Evolutionary conservation across 306 rosid species (phyloP).

Genomic region (Malus domestica): DNA sequence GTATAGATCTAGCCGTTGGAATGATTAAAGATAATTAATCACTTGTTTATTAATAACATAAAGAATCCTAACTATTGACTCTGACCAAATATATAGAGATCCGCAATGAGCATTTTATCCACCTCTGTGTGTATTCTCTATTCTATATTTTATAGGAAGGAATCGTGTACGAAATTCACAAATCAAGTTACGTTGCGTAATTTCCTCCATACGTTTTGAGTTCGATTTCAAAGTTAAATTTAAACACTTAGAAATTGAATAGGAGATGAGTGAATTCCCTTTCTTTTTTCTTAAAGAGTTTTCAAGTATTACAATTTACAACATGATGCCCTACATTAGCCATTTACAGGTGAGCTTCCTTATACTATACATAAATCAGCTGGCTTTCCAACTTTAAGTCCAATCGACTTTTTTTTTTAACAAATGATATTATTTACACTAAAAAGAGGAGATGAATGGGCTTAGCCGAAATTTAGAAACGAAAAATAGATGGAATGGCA

Average conservation of each 20-base stretch:
- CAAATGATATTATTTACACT: too few relatives aligned
- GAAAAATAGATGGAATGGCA: not conserved
- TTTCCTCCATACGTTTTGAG: fast-evolving
- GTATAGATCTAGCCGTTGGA: not conserved
- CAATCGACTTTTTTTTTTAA: not conserved
- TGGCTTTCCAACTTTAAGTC: not conserved
- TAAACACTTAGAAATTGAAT: too few relatives aligned
- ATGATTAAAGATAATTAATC: not conserved
- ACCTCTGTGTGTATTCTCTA: too few relatives aligned
- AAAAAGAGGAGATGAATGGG: fast-evolving
- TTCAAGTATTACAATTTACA: not conserved
- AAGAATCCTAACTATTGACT: not conserved
- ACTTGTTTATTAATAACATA: not conserved
- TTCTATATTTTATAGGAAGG: too few relatives aligned
- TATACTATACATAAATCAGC: not conserved
- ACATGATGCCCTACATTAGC: not conserved
- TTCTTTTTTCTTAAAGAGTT: too few relatives aligned
- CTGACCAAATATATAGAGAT: not conserved
- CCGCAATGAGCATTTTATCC: not conserved
- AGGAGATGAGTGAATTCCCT: not conserved
- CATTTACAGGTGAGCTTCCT: not conserved
- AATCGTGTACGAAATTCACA: too few relatives aligned
- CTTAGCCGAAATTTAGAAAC: too few relatives aligned
- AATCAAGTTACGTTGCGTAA: too few relatives aligned
- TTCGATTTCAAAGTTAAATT: too few relatives aligned